Conservation (phyloP, 202 grass and related monocot genomes). For the Carex arenaria region DNA sequence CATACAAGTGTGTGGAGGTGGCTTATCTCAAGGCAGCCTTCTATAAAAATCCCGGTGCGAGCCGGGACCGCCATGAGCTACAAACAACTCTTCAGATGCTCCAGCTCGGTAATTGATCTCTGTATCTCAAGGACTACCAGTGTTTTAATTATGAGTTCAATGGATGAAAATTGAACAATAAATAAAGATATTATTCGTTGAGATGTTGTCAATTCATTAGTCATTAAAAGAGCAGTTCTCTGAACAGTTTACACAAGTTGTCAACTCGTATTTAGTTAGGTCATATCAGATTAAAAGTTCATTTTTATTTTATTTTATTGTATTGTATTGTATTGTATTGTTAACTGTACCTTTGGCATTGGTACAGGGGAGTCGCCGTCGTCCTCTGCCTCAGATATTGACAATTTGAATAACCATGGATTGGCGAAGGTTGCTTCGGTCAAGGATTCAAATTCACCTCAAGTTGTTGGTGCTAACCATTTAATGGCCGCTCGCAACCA, state of each 20-base stretch:
- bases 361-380: constrained; percentile 93
- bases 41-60: constrained; percentile 66
- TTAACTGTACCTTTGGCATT: constrained; percentile 15
- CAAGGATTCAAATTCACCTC: constrained; percentile 91
- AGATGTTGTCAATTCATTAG: not conserved
- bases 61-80: constrained; percentile 76
- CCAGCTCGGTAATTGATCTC: constrained; percentile 56
- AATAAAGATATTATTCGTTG: not conserved
- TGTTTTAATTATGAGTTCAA: not conserved
- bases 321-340: not conserved
- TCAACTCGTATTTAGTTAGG: constrained; percentile 10
- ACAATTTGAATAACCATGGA: constrained; percentile 89
- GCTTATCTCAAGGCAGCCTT: constrained; percentile 92
- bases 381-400: constrained; percentile 93
- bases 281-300: constrained; percentile 15
- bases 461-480: constrained; percentile 68
- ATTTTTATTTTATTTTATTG: not conserved
- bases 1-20: constrained; percentile 96
- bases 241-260: not conserved
- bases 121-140: not conserved
- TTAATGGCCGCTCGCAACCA: constrained; percentile 69
- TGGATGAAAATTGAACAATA: not conserved
- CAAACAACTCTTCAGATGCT: constrained; percentile 66
- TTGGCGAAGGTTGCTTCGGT: constrained; percentile 61
- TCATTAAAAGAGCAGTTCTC: constrained; percentile 17